These are phyloP conservation scores for Chlamydomonas reinhardtii DNA, from an alignment of 163 green algal genomes.

Conservation along the genomic window DNA sequence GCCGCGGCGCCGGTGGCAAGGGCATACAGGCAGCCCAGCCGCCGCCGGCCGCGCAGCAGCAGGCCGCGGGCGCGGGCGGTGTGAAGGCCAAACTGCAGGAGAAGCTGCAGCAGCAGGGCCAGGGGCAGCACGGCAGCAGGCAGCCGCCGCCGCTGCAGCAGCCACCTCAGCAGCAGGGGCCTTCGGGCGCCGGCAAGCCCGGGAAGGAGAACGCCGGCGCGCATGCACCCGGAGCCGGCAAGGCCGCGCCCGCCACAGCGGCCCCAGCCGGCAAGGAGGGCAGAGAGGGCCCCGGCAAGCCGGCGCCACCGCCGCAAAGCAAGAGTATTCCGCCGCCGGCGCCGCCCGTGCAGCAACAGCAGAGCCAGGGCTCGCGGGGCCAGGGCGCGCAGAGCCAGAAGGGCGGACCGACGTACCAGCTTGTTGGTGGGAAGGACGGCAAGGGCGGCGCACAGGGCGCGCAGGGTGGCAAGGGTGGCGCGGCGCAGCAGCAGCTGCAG, in stretches of 20 bases:
- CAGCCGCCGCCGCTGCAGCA: constrained; percentile 5
- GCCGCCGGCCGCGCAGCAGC: background rate
- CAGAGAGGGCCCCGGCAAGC: background rate
- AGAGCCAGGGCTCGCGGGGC: background rate
- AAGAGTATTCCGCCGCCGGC: too few relatives aligned
- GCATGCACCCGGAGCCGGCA: background rate
- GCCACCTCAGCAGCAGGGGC: background rate
- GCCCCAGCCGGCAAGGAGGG: background rate
- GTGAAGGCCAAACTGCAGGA: background rate
- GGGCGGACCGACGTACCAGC: too few relatives aligned
- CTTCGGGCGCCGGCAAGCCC: background rate
- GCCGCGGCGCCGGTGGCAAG: too few relatives aligned
- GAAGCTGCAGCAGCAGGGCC: background rate
- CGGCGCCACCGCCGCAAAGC: background rate
- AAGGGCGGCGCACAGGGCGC: background rate
- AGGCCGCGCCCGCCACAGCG: background rate
- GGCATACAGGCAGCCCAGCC: too few relatives aligned
- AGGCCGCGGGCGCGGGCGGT: background rate
- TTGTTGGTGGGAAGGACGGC: too few relatives aligned
- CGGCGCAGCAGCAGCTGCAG: too few relatives aligned
- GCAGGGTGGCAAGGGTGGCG: background rate
- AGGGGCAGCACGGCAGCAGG: too few relatives aligned
- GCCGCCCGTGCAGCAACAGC: too few relatives aligned
- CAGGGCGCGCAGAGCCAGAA: background rate
- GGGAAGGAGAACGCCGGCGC: background rate